Conservation (phyloP, 2,329 filamentous ascomycete genomes). For the Aspergillus candidus region DNA sequence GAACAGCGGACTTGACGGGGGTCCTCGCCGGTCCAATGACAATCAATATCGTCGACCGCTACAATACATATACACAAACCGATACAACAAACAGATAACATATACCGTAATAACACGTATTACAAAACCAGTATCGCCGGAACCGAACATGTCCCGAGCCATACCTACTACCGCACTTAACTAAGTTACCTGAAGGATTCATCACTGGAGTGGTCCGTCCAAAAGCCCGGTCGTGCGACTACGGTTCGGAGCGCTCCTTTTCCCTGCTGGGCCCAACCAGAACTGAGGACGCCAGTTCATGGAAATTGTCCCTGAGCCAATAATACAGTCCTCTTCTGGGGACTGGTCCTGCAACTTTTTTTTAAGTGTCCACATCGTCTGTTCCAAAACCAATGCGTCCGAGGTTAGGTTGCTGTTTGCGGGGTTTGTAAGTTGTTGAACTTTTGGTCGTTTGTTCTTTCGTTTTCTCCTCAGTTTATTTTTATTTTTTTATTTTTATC, state of each 20-base stretch:
- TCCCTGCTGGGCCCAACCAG: conserved; percentile 13
- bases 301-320: conserved; percentile 5
- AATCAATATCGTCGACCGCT: neutral
- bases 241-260: conserved; percentile 30
- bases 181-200: conserved; percentile 12
- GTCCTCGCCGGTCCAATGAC: conserved; percentile 7
- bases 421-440: neutral
- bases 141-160: conserved; percentile 14
- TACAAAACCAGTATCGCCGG: conserved; percentile 2
- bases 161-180: conserved; percentile 1
- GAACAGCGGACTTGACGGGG: conserved; percentile 4
- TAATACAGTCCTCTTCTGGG: conserved; percentile 1
- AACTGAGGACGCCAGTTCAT: conserved; percentile 3
- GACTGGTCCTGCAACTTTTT: neutral
- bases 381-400: no score
- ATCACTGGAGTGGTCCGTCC: conserved; percentile 18
- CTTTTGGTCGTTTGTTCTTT: no score
- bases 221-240: conserved; percentile 23
- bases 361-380: no score
- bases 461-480: no score
- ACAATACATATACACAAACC: neutral
- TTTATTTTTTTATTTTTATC: no score
- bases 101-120: neutral
- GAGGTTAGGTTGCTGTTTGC: neutral
- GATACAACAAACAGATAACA: no score